Percentiles rank a stretch among this genome's conserved stretches.
Conservation (phyloP, 139 green algal genomes). For the Asterochloris erici region DNA sequence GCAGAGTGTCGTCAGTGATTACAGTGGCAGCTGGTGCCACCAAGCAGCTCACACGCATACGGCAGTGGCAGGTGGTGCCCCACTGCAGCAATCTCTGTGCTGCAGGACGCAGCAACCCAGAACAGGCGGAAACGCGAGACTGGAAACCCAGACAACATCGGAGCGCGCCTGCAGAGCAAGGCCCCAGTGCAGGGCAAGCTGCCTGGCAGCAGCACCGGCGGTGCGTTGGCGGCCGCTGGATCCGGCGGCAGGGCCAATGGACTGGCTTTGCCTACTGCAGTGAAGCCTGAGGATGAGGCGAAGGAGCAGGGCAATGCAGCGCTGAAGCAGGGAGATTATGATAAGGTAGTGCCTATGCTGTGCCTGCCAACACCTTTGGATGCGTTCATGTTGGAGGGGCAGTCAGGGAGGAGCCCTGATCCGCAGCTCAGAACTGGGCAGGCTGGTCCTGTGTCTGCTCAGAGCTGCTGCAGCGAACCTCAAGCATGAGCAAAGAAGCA, state of each 20-base stretch:
- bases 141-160: conserved; percentile 5
- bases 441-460: too few relatives aligned
- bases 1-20: too few relatives aligned
- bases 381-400: too few relatives aligned
- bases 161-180: background rate
- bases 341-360: conserved; percentile 24
- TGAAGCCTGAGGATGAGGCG: conserved; percentile 32
- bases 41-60: too few relatives aligned
- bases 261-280: too few relatives aligned
- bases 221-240: conserved; percentile 34
- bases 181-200: background rate
- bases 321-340: conserved; percentile 62
- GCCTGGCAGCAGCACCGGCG: background rate
- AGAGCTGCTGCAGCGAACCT: too few relatives aligned
- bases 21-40: too few relatives aligned
- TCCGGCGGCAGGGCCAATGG: too few relatives aligned
- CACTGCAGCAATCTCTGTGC: background rate
- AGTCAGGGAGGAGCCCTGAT: too few relatives aligned
- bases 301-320: conserved; percentile 77
- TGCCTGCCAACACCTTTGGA: too few relatives aligned
- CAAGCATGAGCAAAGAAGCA: conserved; percentile 52
- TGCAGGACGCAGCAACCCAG: conserved; percentile 41
- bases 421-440: too few relatives aligned
- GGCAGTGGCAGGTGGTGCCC: too few relatives aligned
- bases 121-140: conserved; percentile 28